Evolutionary conservation across 2,329 filamentous ascomycete genomes (phyloP), one percentile per base, ranked within the genome.

Genomic region (Microdochium paspali): DNA sequence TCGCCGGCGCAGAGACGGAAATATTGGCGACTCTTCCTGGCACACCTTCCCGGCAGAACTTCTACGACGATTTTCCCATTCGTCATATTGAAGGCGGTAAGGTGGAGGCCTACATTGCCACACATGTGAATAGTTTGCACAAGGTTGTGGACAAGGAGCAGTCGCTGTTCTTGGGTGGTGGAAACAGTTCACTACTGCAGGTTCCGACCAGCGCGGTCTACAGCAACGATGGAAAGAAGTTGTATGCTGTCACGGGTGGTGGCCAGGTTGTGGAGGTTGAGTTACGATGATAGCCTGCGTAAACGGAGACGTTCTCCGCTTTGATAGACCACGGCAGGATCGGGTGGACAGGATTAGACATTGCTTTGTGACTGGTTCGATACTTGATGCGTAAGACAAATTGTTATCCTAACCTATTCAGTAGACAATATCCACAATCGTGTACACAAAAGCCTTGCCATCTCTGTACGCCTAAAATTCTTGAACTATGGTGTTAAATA

Each of bases 1-100:
- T 28, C 1, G 28, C 6, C 13, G 47, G 44, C 4, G 50, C 51
- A 2, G 35, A 44, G 21, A 49, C 50, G 4, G 53, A 58, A 40
- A 44, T 32, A 2, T 46, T 56, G 1, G 50, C 45, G 2, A 39
- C 45, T 9, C 15, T 54, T 2, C 23, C 50, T 10, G 49, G 50
- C 2, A 10, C 28, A 9, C 24, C 42, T n/a, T 44, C 42, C 12
- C 6, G 23, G 9, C 13, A 13, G n/a, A 25, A 44, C 9, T 51
- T 51, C 26, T 43, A 49, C 7, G 58, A 60, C 31, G 55, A 57
- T 31, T 58, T 59, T 24, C 46, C 44, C 2, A 47, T 59, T n/a
- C 51, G 47, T 2, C 23, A 44, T 10, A 24, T 24, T 6, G 6
- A 7, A 18, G 20, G 7, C 3, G 42, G 23, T 7, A 9, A 21